These are phyloP conservation scores for Mortierella sp. DNA, from an alignment of 371 early-diverging fungal genomes.

Conservation along the genomic window DNA sequence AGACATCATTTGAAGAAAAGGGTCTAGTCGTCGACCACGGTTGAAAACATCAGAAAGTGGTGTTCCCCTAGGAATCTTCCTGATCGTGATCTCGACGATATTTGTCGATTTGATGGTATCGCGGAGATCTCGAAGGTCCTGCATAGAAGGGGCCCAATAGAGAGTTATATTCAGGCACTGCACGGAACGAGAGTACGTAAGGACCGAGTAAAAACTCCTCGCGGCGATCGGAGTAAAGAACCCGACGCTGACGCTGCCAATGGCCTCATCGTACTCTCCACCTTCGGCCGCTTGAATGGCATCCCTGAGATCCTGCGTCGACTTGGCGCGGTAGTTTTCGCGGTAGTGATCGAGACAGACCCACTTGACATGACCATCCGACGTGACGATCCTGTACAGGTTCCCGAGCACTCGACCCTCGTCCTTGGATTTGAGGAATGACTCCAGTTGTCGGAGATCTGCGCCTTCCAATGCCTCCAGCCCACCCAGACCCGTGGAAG, in stretches of 20 bases:
- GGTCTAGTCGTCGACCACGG: conserved; percentile 12
- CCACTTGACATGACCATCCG: conserved; percentile 19
- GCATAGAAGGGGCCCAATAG: background rate
- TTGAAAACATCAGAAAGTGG: conserved; percentile 4
- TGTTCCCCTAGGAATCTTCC: background rate
- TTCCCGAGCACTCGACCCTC: background rate
- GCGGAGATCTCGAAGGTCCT: conserved; percentile 11
- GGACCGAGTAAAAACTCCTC: conserved; percentile 9
- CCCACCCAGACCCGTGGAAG: background rate
- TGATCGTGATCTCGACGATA: background rate
- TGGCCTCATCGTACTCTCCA: background rate
- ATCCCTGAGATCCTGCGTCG: background rate
- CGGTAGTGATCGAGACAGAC: conserved; percentile 20
- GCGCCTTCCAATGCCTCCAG: conserved; percentile 9
- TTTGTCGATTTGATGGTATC: background rate
- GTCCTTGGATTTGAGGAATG: background rate
- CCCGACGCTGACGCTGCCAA: background rate
- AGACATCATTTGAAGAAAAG: conserved; percentile 13
- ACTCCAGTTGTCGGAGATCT: conserved; percentile 7
- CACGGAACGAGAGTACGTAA: background rate
- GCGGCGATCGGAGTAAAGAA: background rate
- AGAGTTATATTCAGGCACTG: conserved; percentile 10
- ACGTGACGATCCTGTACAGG: conserved; percentile 7
- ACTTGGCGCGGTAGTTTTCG: background rate
- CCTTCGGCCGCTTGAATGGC: background rate